Evolutionary conservation across 176 grass and related monocot genomes (phyloP), one percentile per base, ranked within the genome.

Genomic region (Rhipidocladum racemiflorum): DNA sequence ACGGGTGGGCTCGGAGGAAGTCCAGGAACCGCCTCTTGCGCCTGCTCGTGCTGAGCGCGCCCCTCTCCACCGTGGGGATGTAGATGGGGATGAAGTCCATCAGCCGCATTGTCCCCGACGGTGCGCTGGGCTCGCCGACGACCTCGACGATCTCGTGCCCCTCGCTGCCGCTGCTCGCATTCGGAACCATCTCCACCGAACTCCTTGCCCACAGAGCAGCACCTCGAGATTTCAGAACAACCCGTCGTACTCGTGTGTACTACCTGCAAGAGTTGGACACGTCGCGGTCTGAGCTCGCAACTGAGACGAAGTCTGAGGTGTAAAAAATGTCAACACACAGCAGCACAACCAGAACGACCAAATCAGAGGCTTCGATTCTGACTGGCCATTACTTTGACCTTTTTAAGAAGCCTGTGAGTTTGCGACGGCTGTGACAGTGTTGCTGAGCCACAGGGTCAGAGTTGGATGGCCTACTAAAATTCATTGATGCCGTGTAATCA

Each of bases 11-110:
- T 86, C 81, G 82, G 21, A 97, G 92, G 79, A 97, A 97, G 59
- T 97, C 95, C 24, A 94, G 24, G 57, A 94, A 94, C 75, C 92
- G 87, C 59, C 42, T 74, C 80, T 89, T 72, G 51, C 77, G 86
- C 73, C 9, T 45, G 78, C 70, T 73, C 21, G 43, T 77, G 21
- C 67, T 65, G 4, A 89, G 46, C 13, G 83, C 85, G 25, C 82
- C 83, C 42, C 48, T 79, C 64, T 95, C 90, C 29, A 93, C 79
- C 5, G 87, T 53, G 0, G 96, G 91, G 27, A 93, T 90, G 83
- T 90, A 93, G 59, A 99, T 83, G 10, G 92, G 88, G 67, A 93
- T 93, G 88, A 91, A 91, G 76, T 99, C 91, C 45, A 83, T 38
- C 40, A 93, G 88, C 20, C 62, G 72, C 78, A 30, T 82, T 83